Evolutionary conservation across 192 early-diverging fungal genomes (phyloP).

Genomic region (Gigaspora rosea): DNA sequence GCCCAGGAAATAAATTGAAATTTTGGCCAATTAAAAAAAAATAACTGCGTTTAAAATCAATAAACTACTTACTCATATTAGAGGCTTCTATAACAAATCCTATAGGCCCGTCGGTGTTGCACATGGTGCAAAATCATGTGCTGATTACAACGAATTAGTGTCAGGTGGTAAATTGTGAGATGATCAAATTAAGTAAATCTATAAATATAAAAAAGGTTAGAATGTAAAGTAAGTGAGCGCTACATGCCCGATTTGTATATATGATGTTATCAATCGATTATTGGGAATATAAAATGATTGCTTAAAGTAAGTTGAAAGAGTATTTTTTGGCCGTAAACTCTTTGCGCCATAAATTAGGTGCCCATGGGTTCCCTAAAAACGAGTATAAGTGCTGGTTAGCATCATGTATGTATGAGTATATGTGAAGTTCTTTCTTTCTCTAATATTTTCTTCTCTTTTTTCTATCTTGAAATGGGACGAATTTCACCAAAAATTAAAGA

Average conservation of each 20-base stretch:
- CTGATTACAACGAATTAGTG: not conserved
- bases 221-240: not conserved
- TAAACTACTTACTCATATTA: conserved; percentile 3
- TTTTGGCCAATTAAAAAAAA: not conserved
- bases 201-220: not conserved
- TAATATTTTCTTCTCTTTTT: too few relatives aligned
- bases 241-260: not conserved
- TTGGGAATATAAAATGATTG: not conserved
- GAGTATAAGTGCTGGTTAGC: too few relatives aligned
- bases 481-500: not conserved
- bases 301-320: not conserved
- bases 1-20: not conserved
- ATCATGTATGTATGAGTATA: too few relatives aligned
- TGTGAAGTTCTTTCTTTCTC: too few relatives aligned
- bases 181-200: not conserved
- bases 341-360: too few relatives aligned
- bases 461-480: too few relatives aligned
- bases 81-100: not conserved
- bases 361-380: too few relatives aligned
- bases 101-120: too few relatives aligned
- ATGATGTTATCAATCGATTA: not conserved
- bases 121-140: too few relatives aligned
- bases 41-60: not conserved
- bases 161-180: not conserved
- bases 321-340: too few relatives aligned